A percentile compares a stretch with the other conserved stretches of the same genome.
phyloP scores from a whole-genome alignment of 140 eudicot species.

The Ambrosia hybrid region DNA sequence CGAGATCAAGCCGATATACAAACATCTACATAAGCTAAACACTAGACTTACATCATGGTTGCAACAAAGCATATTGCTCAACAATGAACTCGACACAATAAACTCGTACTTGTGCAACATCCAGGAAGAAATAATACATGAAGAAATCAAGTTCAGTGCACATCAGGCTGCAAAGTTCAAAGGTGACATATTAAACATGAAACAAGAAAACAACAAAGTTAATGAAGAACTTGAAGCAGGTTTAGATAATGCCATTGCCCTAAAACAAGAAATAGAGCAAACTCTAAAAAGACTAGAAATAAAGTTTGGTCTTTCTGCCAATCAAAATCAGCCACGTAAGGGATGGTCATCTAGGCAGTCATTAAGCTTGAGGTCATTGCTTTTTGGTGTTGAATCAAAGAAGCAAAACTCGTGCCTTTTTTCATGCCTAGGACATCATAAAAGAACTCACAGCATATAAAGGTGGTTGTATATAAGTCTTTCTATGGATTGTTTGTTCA shows the following conservation, averaged over 20 bases:
- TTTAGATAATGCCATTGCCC: conserved; percentile 46
- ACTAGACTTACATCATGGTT: conserved; percentile 62
- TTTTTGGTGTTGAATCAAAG: conserved; percentile 67
- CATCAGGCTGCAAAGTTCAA: conserved; percentile 88
- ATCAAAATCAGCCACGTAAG: conserved; percentile 31
- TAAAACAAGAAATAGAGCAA: conserved; percentile 56
- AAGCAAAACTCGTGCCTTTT: conserved; percentile 60
- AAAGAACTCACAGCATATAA: conserved; percentile 19
- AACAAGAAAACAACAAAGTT: conserved; percentile 87
- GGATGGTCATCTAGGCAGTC: conserved; percentile 30
- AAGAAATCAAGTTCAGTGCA: conserved; percentile 57
- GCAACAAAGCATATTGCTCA: conserved; percentile 47
- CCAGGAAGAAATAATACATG: conserved; percentile 54
- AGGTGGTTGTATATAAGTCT: conserved; percentile 27
- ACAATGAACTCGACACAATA: conserved; percentile 59
- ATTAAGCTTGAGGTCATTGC: conserved; percentile 61
- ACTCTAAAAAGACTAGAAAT: conserved; percentile 48
- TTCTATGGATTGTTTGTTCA: neutral
- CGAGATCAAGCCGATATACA: conserved; percentile 63
- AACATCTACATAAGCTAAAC: conserved; percentile 57
- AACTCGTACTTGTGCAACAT: conserved; percentile 47
- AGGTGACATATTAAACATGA: conserved; percentile 80
- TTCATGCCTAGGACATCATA: conserved; percentile 52
- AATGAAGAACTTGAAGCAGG: conserved; percentile 79
- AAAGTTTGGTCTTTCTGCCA: conserved; percentile 51